These are phyloP conservation scores for Cercospora nicotianae DNA, from an alignment of 2,329 filamentous ascomycete genomes.

Conservation along the genomic window DNA sequence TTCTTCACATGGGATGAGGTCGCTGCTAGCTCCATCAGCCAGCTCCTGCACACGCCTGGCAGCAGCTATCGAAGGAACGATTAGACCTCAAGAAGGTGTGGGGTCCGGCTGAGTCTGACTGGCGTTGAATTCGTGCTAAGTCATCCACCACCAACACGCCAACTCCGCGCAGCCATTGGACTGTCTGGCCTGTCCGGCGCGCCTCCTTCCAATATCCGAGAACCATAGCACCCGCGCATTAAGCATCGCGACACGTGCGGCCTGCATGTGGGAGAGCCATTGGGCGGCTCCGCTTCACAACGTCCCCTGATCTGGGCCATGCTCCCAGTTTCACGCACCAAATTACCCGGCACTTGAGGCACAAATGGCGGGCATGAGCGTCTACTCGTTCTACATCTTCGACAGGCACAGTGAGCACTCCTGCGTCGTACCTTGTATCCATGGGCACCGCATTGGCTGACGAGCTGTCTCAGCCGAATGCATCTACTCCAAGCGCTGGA, in stretches of 20 bases:
- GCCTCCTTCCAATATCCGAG: conserved; percentile 2
- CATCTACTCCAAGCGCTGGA: conserved; percentile 91
- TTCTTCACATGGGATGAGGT: conserved; percentile 5
- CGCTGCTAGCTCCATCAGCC: conserved; percentile 13
- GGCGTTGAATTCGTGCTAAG: neutral
- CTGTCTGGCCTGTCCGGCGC: neutral
- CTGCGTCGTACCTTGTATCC: neutral
- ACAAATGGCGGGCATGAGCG: conserved; percentile 63
- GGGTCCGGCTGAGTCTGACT: neutral
- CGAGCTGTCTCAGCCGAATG: conserved; percentile 71
- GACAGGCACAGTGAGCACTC: conserved; percentile 82
- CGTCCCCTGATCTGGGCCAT: conserved; percentile 6
- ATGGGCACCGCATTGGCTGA: conserved; percentile 2
- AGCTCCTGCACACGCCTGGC: neutral
- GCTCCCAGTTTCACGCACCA: neutral
- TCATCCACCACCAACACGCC: neutral
- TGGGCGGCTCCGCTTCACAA: neutral
- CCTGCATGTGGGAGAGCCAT: conserved; percentile 1
- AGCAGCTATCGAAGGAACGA: conserved; percentile 3
- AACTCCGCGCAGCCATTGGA: neutral
- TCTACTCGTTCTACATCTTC: conserved; percentile 99
- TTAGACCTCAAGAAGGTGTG: neutral
- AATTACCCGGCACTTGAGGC: conserved; percentile 11
- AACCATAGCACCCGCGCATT: conserved; percentile 3
- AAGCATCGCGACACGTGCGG: neutral